A percentile compares a stretch with the other conserved stretches of the same genome.
phyloP scores from a whole-genome alignment of 2,329 filamentous ascomycete species.

The Ascocoryne sarcoides region DNA sequence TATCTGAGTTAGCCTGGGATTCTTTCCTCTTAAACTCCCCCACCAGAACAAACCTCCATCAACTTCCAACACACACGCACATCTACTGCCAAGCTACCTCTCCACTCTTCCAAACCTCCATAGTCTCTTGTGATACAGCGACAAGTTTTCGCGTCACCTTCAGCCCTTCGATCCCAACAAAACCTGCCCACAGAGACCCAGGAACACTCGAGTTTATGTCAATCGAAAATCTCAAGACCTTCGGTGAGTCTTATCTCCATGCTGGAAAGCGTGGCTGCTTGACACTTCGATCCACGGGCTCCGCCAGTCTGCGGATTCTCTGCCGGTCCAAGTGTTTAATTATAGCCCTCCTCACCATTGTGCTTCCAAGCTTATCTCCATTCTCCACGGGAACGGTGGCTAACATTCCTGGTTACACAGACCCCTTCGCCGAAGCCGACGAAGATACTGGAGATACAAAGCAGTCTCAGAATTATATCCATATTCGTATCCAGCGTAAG shows the following conservation, averaged over 20 bases:
- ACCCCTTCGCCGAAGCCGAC: slow-evolving; percentile 99
- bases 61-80: slow-evolving; percentile 9
- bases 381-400: slow-evolving; percentile 2
- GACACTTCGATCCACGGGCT: background rate
- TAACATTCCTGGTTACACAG: slow-evolving; percentile 38
- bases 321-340: too few relatives aligned
- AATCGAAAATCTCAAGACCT: slow-evolving; percentile 97
- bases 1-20: too few relatives aligned
- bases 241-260: slow-evolving; percentile 51
- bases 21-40: background rate
- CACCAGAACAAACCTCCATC: slow-evolving; percentile 3
- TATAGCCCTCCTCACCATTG: background rate
- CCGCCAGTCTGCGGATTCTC: background rate
- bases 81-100: slow-evolving; percentile 7
- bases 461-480: slow-evolving; percentile 95
- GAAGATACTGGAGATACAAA: slow-evolving; percentile 95
- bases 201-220: slow-evolving; percentile 73
- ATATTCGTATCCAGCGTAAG: slow-evolving; percentile 99
- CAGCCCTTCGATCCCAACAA: slow-evolving; percentile 15
- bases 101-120: slow-evolving; percentile 3
- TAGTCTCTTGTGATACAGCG: slow-evolving; percentile 13
- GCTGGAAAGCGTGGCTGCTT: background rate
- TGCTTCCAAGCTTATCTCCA: too few relatives aligned
- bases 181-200: slow-evolving; percentile 33
- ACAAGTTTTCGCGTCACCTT: slow-evolving; percentile 14